Base-by-base conservation (phyloP, 768 basidiomycete species). In the Serendipita sp. region DNA sequence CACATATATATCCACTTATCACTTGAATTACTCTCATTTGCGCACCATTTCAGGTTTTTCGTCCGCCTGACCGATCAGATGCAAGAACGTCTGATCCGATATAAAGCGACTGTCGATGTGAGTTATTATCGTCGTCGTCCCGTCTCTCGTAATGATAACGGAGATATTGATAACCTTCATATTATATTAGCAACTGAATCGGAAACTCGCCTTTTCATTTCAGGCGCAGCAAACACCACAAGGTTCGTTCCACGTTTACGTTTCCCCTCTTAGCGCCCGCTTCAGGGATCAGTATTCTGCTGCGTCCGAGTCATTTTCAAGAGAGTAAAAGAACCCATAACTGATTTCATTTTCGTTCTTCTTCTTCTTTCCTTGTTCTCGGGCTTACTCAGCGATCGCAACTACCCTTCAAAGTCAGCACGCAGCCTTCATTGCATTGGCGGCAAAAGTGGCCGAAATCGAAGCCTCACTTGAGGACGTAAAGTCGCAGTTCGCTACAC, bases 391-490 rank as follows among this genome's bases (percentile, higher is more conserved):
- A 89, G 89, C 80, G 51, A 87, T 92, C 65, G 76, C 86, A 3
- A 78, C 87, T 2, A 87, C 89, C 3, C 78, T 92, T 38, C 86
- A 89, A 71, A 85, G 86, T 3, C 89, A 92, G 72, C 85, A 92
- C 68, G 77, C 81, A 18, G 85, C 83, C 3, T 91, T 90, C 73
- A 79, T 90, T 30, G 78, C 86, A 3, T 80, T 92, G 28, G 90
- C 89, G 4, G 81, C 79, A 67, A 88, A 84, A 73, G 87, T 86
- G 2, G 88, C 89, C 16, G 77, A 83, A 2, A 74, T 89, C 1
- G 85, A 92, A 66, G 79, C 80, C 1, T 87, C 90, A 68, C 72
- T 92, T 30, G 85, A 89, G 70, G 86, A 85, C 74, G 80, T 92
- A 69, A 89, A 89, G 72, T 73, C 76, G 8, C 71, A 86, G 10